Evolutionary conservation across 306 rosid genomes (phyloP).

Genomic region (Adenanthera pavonina): DNA sequence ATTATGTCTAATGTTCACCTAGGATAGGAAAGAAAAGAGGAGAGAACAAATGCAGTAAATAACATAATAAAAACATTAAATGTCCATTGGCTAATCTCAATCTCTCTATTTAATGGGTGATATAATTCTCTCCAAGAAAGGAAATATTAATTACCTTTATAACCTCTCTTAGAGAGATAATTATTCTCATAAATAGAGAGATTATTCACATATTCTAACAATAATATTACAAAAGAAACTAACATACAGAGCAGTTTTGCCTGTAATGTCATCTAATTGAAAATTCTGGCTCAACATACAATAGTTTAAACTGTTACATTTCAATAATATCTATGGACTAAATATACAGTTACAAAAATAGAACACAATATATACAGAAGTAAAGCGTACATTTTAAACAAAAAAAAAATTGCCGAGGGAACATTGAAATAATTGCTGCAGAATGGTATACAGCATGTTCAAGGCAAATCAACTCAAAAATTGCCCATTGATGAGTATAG

Average conservation of each 20-base stretch:
- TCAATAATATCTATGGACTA: slow-evolving; percentile 31
- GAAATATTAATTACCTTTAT: too few relatives aligned
- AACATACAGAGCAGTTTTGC: neutral
- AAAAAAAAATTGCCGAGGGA: slow-evolving; percentile 8
- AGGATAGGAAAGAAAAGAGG: too few relatives aligned
- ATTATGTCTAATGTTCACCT: too few relatives aligned
- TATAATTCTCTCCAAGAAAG: too few relatives aligned
- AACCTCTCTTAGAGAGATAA: too few relatives aligned
- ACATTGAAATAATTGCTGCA: slow-evolving; percentile 10
- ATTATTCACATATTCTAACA: too few relatives aligned
- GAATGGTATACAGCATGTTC: slow-evolving; percentile 28
- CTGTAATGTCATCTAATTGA: slow-evolving; percentile 28
- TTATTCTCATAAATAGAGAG: too few relatives aligned
- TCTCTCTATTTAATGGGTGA: too few relatives aligned
- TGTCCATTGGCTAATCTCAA: too few relatives aligned
- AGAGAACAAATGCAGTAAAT: too few relatives aligned
- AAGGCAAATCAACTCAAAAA: slow-evolving; percentile 27
- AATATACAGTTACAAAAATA: neutral
- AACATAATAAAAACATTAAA: too few relatives aligned
- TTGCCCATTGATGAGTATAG: slow-evolving; percentile 8
- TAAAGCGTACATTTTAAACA: neutral
- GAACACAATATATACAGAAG: slow-evolving; percentile 38
- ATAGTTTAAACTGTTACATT: neutral
- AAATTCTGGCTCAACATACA: slow-evolving; percentile 29
- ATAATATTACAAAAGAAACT: neutral